Evolutionary conservation across 345 rosid genomes (phyloP), one percentile per base, ranked within the genome.

Genomic region (Euphorbia tirucalli): DNA sequence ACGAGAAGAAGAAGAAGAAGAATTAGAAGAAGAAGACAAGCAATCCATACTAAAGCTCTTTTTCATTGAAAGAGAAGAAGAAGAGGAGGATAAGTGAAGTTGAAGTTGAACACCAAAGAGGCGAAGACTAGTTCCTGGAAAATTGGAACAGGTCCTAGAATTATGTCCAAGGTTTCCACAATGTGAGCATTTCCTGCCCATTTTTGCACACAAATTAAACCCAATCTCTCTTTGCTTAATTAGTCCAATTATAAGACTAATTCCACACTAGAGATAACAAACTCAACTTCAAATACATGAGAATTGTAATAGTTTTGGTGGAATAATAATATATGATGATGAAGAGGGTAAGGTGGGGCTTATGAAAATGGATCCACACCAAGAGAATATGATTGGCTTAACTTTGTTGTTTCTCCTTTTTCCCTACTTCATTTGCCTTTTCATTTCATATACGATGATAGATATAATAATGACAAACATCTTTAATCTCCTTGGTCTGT

Each of bases 171-270:
- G 75, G 83, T 81, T 87, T 56, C 90, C 87, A 60, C 90, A 88
- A 65, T 84, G 89, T 59, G 93, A 88, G 82, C 93, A 88, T 69
- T 83, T 88, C 67, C 93, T 88, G 76, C 87, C 86, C 93, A 88
- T 88, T 67, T 80, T 72, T 67, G 55, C 60, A 74, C 78, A 65
- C 80, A 80, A n/a, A n/a, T n/a, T 81, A 76, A 61, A 43, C 60
- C 32, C 49, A 37, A 60, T 11, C 44, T 41, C 44, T 41, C 9
- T 11, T n/a, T n/a, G n/a, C n/a, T n/a, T n/a, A n/a, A n/a, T n/a
- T n/a, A n/a, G n/a, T n/a, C n/a, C n/a, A n/a, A n/a, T n/a, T n/a
- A n/a, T n/a, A n/a, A n/a, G n/a, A n/a, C n/a, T n/a, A n/a, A n/a
- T n/a, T n/a, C n/a, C n/a, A n/a, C 6, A 50, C 21, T 16, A 66